These are phyloP conservation scores for Antarctomyces pellizariae DNA, from an alignment of 495 filamentous ascomycete genomes.

Conservation along the genomic window DNA sequence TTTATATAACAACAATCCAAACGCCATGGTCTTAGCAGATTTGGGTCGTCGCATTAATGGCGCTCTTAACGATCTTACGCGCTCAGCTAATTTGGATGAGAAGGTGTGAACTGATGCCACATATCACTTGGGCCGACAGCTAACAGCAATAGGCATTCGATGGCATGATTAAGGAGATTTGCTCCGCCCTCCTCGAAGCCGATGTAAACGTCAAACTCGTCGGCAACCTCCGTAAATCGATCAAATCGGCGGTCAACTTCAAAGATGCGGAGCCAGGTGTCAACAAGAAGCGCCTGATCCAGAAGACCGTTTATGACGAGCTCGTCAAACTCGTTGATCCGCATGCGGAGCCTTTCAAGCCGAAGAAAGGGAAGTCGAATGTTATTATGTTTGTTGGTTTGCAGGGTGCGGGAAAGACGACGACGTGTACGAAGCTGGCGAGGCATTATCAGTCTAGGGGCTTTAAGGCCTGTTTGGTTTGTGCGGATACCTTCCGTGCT, in stretches of 20 bases:
- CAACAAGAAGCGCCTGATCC: conserved; percentile 96
- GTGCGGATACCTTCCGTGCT: conserved; percentile 94
- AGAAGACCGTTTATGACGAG: conserved; percentile 95
- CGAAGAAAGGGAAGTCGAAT: conserved; percentile 87
- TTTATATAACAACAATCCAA: no score
- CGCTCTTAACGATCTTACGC: conserved; percentile 81
- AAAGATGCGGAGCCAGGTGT: conserved; percentile 65
- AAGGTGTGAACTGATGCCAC: conserved; percentile 34
- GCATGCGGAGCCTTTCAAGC: conserved; percentile 86
- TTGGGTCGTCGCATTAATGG: conserved; percentile 94
- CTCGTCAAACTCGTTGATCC: conserved; percentile 89
- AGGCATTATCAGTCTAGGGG: conserved; percentile 85
- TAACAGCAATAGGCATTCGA: conserved; percentile 59
- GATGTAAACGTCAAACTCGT: conserved; percentile 96
- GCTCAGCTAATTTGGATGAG: conserved; percentile 81
- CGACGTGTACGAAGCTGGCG: conserved; percentile 91
- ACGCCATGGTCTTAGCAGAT: conserved; percentile 90
- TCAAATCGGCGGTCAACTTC: conserved; percentile 77
- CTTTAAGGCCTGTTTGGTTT: conserved; percentile 86
- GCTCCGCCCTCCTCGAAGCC: conserved; percentile 76
- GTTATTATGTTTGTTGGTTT: conserved; percentile 99
- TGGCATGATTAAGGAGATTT: conserved; percentile 93
- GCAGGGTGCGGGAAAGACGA: conserved; percentile 94
- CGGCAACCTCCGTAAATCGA: conserved; percentile 73
- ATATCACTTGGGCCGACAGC: conserved; percentile 1